Conservation (phyloP, 2,329 filamentous ascomycete species). For the Talaromyces sp. region DNA sequence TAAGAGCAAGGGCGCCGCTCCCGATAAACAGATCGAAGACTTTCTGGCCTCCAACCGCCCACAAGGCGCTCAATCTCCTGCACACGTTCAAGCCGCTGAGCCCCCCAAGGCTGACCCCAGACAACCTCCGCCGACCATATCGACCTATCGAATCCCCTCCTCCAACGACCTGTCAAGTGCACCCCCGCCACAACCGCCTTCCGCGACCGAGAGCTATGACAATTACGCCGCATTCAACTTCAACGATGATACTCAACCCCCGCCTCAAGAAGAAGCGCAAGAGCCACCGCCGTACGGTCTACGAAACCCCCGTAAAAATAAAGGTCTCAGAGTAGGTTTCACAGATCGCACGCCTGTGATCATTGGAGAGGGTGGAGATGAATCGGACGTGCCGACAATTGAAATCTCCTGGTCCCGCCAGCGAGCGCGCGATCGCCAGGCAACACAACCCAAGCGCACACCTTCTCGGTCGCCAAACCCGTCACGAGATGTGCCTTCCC, state of each 20-base stretch:
- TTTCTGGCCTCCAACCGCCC: conserved; percentile 60
- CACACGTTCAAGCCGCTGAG: conserved; percentile 11
- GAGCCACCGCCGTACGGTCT: neutral
- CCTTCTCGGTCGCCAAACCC: conserved; percentile 14
- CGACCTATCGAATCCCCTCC: conserved; percentile 37
- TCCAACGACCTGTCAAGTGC: conserved; percentile 30
- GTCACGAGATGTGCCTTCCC: conserved; percentile 27
- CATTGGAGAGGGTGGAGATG: conserved; percentile 90
- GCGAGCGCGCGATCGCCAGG: conserved; percentile 27
- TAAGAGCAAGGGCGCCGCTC: conserved; percentile 37
- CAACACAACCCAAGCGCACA: conserved; percentile 14
- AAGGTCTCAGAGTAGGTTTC: conserved; percentile 76
- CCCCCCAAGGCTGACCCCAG: conserved; percentile 13
- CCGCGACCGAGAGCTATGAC: conserved; percentile 24
- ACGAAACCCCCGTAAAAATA: conserved; percentile 50
- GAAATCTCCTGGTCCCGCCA: conserved; percentile 65
- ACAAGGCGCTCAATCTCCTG: conserved; percentile 13
- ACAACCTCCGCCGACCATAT: conserved; percentile 21
- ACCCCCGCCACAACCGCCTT: neutral
- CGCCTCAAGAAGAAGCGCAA: neutral
- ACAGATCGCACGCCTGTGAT: conserved; percentile 71
- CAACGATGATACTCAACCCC: conserved; percentile 10
- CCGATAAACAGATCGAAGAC: conserved; percentile 55
- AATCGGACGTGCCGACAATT: conserved; percentile 70
- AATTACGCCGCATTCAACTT: conserved; percentile 23